Percentiles rank a stretch among this genome's conserved stretches.
Evolutionary conservation across 306 rosid species (phyloP).

Genomic region (Lathyrus tuberosus): DNA sequence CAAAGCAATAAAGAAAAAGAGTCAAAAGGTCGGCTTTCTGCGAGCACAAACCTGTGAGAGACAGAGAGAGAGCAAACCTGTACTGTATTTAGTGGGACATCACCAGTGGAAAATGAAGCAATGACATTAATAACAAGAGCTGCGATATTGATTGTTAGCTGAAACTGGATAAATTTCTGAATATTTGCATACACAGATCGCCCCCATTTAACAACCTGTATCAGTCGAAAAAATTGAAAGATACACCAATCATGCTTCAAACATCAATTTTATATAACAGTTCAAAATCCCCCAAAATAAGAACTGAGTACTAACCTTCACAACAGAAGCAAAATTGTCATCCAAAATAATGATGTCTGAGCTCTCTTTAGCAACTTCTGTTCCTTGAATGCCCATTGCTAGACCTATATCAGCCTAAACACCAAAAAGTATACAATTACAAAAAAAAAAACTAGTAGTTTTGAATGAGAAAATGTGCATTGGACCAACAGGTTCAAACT

Average conservation of each 20-base stretch:
- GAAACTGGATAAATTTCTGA: slow-evolving; percentile 98
- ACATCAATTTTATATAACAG: too few species aligned
- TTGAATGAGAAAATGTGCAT: slow-evolving; percentile 1
- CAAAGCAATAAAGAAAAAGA: slow-evolving; percentile 23
- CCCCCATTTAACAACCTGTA: slow-evolving; percentile 97
- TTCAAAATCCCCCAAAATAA: neutral
- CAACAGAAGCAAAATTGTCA: slow-evolving; percentile 87
- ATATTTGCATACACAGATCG: slow-evolving; percentile 95
- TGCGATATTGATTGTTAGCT: slow-evolving; percentile 92
- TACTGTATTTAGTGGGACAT: slow-evolving; percentile 90
- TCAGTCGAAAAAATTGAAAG: slow-evolving; percentile 32
- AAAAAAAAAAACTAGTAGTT: neutral
- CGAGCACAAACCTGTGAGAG: slow-evolving; percentile 25
- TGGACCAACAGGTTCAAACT: neutral
- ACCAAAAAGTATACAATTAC: slow-evolving; percentile 15
- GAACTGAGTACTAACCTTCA: slow-evolving; percentile 60
- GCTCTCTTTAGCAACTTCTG: slow-evolving; percentile 95
- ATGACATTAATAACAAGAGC: slow-evolving; percentile 89
- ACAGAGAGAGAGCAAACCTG: slow-evolving; percentile 65
- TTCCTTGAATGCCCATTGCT: slow-evolving; percentile 91
- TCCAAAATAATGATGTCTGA: slow-evolving; percentile 92
- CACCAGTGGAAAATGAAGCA: slow-evolving; percentile 86
- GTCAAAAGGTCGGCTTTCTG: slow-evolving; percentile 30
- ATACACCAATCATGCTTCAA: slow-evolving; percentile 14
- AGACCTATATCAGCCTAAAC: slow-evolving; percentile 88